These are phyloP conservation scores for Zygosaccharomyces gambellarensis DNA, from an alignment of 805 yeast species.

Conservation along the genomic window DNA sequence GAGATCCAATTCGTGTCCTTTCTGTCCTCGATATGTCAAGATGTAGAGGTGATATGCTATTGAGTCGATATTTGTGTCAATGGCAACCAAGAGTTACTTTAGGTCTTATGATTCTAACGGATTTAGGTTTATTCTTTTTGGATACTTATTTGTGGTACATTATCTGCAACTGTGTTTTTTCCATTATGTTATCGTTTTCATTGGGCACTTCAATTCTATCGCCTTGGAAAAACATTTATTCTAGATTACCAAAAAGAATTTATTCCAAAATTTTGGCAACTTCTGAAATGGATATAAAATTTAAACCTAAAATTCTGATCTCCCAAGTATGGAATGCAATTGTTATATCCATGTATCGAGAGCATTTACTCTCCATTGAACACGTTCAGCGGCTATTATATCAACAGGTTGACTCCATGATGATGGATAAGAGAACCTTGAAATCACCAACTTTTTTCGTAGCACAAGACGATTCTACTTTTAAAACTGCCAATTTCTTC, in stretches of 20 bases:
- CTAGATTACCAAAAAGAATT: slow-evolving; percentile 71
- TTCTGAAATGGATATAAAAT: slow-evolving; percentile 42
- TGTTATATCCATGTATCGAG: slow-evolving; percentile 76
- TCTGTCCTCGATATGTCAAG: slow-evolving; percentile 48
- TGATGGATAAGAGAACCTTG: slow-evolving; percentile 39
- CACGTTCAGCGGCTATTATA: slow-evolving; percentile 64
- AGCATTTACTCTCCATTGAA: slow-evolving; percentile 69
- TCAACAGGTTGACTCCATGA: slow-evolving; percentile 40
- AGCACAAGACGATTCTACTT: slow-evolving; percentile 73
- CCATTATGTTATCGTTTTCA: slow-evolving; percentile 64
- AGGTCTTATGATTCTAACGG: slow-evolving; percentile 51
- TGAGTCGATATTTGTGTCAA: slow-evolving; percentile 51
- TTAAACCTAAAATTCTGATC: slow-evolving; percentile 50
- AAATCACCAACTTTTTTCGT: slow-evolving; percentile 75
- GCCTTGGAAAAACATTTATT: slow-evolving; percentile 80
- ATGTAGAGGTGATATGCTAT: slow-evolving; percentile 57
- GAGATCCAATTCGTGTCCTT: slow-evolving; percentile 69
- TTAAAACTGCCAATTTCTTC: slow-evolving; percentile 49
- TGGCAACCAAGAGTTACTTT: slow-evolving; percentile 56
- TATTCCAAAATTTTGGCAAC: slow-evolving; percentile 61
- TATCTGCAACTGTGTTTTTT: slow-evolving; percentile 69
- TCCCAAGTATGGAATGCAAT: slow-evolving; percentile 82
- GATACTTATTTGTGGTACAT: slow-evolving; percentile 87
- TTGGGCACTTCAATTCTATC: slow-evolving; percentile 82
- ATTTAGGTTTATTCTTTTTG: slow-evolving; percentile 63